Percentiles rank a stretch among this genome's conserved stretches.
phyloP scores from a whole-genome alignment of 2,329 filamentous ascomycete genomes.

The Exophiala bonariae region DNA sequence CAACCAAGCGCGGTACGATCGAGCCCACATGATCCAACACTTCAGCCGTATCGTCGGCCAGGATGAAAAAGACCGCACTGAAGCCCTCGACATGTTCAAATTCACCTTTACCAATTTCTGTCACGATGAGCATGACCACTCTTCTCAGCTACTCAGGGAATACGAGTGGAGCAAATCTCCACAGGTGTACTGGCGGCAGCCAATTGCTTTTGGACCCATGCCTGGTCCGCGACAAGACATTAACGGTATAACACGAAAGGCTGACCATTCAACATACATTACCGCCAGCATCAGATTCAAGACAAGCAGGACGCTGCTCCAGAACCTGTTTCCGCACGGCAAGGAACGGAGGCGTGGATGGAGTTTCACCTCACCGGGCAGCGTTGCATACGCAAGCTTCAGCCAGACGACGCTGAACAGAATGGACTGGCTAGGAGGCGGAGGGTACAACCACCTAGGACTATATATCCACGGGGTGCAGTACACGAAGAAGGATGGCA shows the following conservation, averaged over 20 bases:
- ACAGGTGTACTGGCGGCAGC: slow-evolving; percentile 42
- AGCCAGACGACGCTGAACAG: slow-evolving; percentile 46
- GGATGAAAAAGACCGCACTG: slow-evolving; percentile 9
- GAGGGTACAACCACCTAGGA: slow-evolving; percentile 58
- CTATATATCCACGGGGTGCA: slow-evolving; percentile 64
- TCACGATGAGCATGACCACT: slow-evolving; percentile 59
- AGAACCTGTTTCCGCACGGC: slow-evolving; percentile 47
- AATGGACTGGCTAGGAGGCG: slow-evolving; percentile 62
- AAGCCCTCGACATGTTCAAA: slow-evolving; percentile 12
- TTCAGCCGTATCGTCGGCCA: slow-evolving; percentile 55
- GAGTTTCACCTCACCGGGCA: slow-evolving; percentile 44
- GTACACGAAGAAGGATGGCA: slow-evolving; percentile 53
- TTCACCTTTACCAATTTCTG: slow-evolving; percentile 55
- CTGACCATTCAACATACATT: slow-evolving; percentile 37
- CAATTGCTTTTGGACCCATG: slow-evolving; percentile 48
- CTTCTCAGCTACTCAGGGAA: slow-evolving; percentile 50
- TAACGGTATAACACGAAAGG: slow-evolving; percentile 31
- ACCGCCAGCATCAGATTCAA: slow-evolving; percentile 52
- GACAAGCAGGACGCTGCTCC: slow-evolving; percentile 50
- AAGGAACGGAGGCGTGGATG: slow-evolving; percentile 29
- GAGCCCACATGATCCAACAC: slow-evolving; percentile 59
- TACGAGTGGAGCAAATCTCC: slow-evolving; percentile 46
- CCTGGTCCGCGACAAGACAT: slow-evolving; percentile 44
- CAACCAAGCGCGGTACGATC: slow-evolving; percentile 56
- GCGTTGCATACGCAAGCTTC: slow-evolving; percentile 45